Base-by-base conservation (phyloP, 2,329 filamentous ascomycete species). In the Fusarium udum region DNA sequence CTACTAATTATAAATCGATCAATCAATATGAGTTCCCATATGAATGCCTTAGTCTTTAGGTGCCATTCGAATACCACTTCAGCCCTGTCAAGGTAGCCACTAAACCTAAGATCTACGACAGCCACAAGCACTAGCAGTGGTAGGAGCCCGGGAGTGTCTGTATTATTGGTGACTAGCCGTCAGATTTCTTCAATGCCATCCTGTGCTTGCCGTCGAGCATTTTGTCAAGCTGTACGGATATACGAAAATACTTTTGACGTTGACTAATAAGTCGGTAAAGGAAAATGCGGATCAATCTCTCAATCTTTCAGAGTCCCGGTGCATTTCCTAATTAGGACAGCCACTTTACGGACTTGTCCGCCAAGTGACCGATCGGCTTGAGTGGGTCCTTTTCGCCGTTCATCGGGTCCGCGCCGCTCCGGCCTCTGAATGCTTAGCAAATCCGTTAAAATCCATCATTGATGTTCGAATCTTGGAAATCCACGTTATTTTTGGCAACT, bases 341-440 rank as follows among this genome's bases (percentile, higher is more conserved):
- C 71, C 67, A 73, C 67, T 56, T n/a, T 24, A 42, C 71, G 71
- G 71, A 63, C 67, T 53, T 60, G 59, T 56, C 71, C 61, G 51
- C 57, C 37, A 42, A 46, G 62, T 67, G 36, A 32, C 34, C 62
- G 61, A 40, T 49, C 66, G 74, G 64, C 39, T 61, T 55, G 51
- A 52, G 71, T 76, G 73, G 75, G 55, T 40, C 46, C 7, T 28
- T 58, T 45, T 48, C 45, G 56, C 57, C 55, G 67, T 45, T 45
- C 49, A 31, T 69, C 73, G 65, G 75, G 61, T 64, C 67, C 73
- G 75, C 58, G 53, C 71, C 75, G 75, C 59, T 69, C 67, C 67
- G 67, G 65, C 64, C 52, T 61, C 49, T 55, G 32, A 42, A 58
- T 36, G 43, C 43, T 31, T 31, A 57, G 51, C 43, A 53, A 48